Conservation (phyloP, 2,329 filamentous ascomycete genomes). For the Ascochyta rabiei region DNA sequence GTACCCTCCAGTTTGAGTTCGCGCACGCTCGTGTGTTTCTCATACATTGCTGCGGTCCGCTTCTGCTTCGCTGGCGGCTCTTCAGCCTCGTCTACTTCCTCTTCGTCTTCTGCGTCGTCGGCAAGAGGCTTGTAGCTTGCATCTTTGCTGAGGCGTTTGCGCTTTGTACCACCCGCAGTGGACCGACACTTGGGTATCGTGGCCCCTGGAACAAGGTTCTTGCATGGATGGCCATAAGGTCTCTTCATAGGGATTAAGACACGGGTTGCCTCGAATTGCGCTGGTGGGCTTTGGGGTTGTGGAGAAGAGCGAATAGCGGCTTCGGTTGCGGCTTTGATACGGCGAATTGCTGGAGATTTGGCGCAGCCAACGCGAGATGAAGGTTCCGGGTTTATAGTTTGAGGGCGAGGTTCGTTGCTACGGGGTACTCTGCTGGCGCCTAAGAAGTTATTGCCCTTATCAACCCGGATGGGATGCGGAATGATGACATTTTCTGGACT, state of each 20-base stretch:
- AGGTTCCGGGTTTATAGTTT: not conserved
- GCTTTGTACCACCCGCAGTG: not conserved
- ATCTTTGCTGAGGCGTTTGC: not conserved
- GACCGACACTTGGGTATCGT: not conserved
- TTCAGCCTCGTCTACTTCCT: not conserved
- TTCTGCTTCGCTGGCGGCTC: not conserved
- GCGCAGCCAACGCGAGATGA: not conserved
- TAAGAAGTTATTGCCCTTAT: not conserved
- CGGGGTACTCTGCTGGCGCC: not conserved
- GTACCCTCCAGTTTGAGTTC: not conserved
- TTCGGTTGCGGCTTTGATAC: not conserved
- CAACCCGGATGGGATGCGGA: too few relatives aligned
- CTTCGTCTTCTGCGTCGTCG: not conserved
- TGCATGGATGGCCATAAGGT: not conserved
- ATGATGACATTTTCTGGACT: not conserved
- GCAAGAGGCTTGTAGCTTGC: not conserved
- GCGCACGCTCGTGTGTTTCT: not conserved
- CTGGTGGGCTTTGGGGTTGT: not conserved
- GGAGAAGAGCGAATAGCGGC: not conserved
- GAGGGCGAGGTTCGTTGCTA: not conserved
- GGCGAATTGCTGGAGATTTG: not conserved
- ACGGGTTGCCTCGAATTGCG: not conserved
- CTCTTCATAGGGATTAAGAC: not conserved
- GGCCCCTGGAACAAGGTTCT: not conserved
- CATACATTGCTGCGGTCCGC: not conserved